phyloP scores from a whole-genome alignment of 108 stramenopile species.

The Nitzschia putrida region DNA sequence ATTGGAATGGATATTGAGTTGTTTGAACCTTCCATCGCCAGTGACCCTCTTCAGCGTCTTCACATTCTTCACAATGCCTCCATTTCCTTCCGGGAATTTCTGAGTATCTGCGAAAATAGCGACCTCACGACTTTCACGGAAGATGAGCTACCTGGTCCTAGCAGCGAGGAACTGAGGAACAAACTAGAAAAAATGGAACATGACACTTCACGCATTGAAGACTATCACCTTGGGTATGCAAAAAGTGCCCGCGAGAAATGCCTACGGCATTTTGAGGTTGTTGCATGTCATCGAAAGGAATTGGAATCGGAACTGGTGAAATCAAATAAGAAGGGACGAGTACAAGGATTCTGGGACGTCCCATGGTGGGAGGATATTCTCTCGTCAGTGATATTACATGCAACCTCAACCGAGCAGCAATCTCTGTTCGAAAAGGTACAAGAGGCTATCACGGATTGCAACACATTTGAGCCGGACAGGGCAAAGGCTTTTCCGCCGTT shows the following conservation, averaged over 20 bases:
- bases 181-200: constrained; percentile 35
- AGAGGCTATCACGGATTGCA: too few species aligned
- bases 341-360: constrained; percentile 36
- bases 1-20: constrained; percentile 49
- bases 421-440: too few species aligned
- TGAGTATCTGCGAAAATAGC: constrained; percentile 10
- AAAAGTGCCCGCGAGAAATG: constrained; percentile 36
- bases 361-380: constrained; percentile 64
- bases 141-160: neutral
- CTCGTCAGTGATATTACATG: neutral
- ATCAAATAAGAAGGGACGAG: neutral
- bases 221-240: constrained; percentile 45
- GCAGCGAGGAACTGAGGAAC: constrained; percentile 6
- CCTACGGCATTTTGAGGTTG: constrained; percentile 25
- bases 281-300: constrained; percentile 17
- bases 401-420: too few species aligned
- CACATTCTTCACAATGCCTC: constrained; percentile 61
- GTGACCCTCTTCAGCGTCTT: constrained; percentile 57
- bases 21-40: constrained; percentile 54
- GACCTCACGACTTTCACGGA: too few species aligned
- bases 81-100: constrained; percentile 21
- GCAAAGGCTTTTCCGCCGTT: too few species aligned
- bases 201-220: constrained; percentile 37
- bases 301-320: constrained; percentile 27
- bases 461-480: too few species aligned